Evolutionary conservation across 108 stramenopile species (phyloP), one percentile per base, ranked within the genome.

Genomic region (Nitzschia sp.): DNA sequence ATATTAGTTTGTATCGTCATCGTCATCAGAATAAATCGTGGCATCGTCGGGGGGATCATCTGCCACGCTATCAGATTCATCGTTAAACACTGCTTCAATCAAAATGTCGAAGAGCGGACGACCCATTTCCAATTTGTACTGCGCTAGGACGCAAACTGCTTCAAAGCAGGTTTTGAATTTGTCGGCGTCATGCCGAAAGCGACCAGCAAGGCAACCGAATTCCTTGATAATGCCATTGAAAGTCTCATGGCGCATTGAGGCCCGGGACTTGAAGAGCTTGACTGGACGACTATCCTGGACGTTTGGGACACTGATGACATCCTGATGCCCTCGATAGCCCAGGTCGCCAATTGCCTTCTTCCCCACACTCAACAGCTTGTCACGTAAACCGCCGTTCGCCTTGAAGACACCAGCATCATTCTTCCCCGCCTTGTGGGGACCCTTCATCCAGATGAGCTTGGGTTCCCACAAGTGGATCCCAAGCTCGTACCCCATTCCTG

Each of bases 371-470:
- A 59, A 5, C 18, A 59, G 17, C 45, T 68, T 38, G 2, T 27
- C 29, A 2, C 30, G 8, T 48, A 46, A 42, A 66, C 66, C n/a
- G n/a, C n/a, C 5, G 47, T 38, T 9, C 38, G 46, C 45, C 19
- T 63, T 46, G 36, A 82, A 75, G 34, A 82, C 69, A 34, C 34
- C 71, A 1, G 69, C 29, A 35, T 82, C 77, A 54, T 70, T 45
- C 33, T 34, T 25, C 2, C 75, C 75, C 15, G 57, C 74, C 63
- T 61, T 58, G 32, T 60, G 71, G 60, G 82, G 82, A 11, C 82
- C 78, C 61, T 79, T 76, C 18, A 70, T 70, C 78, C 82, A 83
- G 46, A 78, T 68, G 58, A 72, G 35, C 31, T 4, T 59, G 13
- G 58, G 21, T 17, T 31, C 29, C 23, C 1, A 59, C n/a, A 59